Evolutionary conservation across 192 early-diverging fungal species (phyloP), one percentile per base, ranked within the genome.

Genomic region (Linnemannia exigua): DNA sequence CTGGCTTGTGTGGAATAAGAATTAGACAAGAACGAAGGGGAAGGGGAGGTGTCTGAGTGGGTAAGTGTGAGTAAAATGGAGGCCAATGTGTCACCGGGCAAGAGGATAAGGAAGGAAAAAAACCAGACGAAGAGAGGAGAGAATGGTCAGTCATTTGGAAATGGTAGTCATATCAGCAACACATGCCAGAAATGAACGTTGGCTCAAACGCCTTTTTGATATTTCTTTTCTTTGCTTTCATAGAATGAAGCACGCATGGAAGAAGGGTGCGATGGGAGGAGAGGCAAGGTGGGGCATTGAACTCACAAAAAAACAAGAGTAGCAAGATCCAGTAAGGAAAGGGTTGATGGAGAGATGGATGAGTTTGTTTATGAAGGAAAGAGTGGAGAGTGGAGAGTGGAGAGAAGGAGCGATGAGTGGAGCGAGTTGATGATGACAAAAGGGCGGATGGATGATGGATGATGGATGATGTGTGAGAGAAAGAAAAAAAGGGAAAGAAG

Each of bases 351-450:
- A 6, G 28, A 37, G n/a, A 22, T 63, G 25, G 37, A 41, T 16
- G 67, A 15, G 28, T 31, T 63, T 9, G 28, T 63, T n/a, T 12
- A 20, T 52, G 51, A 22, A 44, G n/a, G 35, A 66, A 22, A 74
- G 73, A 25, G 33, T 74, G 74, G 20, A 76, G 37, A 67, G 74
- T 31, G n/a, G n/a, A 36, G 72, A 38, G 35, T 37, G 61, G 38
- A 48, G 31, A 67, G 61, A 46, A 22, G 22, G 36, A n/a, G n/a
- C n/a, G n/a, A n/a, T 5, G 44, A 31, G 25, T 28, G 41, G n/a
- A 35, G 58, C 1, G n/a, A 22, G n/a, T n/a, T 9, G 74, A 25
- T 38, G 20, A 41, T 9, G 22, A 72, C 20, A 33, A n/a, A n/a
- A 33, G 28, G 67, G 31, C 19, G n/a, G n/a, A n/a, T n/a, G n/a